phyloP scores from a whole-genome alignment of 2,329 filamentous ascomycete species.

The Xylaria sp. region DNA sequence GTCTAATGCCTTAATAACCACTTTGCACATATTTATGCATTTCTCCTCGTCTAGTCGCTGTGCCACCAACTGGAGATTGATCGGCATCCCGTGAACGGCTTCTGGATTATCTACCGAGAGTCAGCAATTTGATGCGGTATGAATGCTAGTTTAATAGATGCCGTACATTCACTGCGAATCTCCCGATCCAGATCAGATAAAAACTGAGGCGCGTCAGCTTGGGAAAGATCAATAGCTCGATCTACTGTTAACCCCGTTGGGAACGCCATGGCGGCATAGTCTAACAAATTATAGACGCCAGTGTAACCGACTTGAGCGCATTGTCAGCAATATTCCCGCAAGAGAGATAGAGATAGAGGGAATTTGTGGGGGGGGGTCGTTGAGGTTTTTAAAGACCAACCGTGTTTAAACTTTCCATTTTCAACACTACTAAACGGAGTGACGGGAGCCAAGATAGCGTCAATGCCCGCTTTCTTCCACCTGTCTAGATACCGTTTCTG shows the following conservation, averaged over 20 bases:
- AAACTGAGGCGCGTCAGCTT: conserved; percentile 40
- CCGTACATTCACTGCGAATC: conserved; percentile 51
- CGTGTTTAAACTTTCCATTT: conserved; percentile 51
- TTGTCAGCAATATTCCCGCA: background rate
- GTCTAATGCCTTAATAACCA: conserved; percentile 33
- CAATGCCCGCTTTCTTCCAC: conserved; percentile 56
- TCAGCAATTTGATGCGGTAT: background rate
- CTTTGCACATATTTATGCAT: conserved; percentile 41
- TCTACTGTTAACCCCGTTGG: conserved; percentile 50
- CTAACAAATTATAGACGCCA: conserved; percentile 55
- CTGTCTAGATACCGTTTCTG: conserved; percentile 54
- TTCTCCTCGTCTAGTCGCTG: conserved; percentile 43
- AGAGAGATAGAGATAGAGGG: background rate
- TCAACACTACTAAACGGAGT: conserved; percentile 52
- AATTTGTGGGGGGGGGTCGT: too few species aligned
- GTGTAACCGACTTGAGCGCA: conserved; percentile 52
- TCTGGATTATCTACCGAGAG: conserved; percentile 45
- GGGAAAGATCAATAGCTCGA: conserved; percentile 44
- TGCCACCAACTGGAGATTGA: conserved; percentile 52
- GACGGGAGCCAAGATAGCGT: conserved; percentile 66
- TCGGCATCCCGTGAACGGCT: conserved; percentile 49
- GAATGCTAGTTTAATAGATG: background rate
- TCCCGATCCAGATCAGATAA: conserved; percentile 46
- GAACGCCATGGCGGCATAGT: conserved; percentile 55
- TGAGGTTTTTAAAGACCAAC: too few species aligned